phyloP scores from a whole-genome alignment of 371 early-diverging fungal species.

The Chytridiales sp. region DNA sequence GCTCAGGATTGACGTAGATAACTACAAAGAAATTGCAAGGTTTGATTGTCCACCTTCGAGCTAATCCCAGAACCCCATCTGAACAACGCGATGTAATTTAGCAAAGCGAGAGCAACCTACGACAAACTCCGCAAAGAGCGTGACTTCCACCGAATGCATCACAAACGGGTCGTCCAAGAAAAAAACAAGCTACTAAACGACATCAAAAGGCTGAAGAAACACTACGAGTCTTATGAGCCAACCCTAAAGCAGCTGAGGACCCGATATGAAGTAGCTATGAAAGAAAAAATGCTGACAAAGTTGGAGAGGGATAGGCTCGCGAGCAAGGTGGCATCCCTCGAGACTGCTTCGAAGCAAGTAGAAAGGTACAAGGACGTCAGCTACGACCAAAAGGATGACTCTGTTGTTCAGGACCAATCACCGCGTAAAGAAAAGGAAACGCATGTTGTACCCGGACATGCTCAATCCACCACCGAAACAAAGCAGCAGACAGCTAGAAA shows the following conservation, averaged over 20 bases:
- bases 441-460: neutral
- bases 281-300: constrained; percentile 54
- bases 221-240: constrained; percentile 48
- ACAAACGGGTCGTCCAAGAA: constrained; percentile 57
- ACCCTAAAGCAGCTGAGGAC: constrained; percentile 37
- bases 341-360: neutral
- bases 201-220: constrained; percentile 50
- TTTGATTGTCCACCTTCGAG: constrained; percentile 3
- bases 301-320: constrained; percentile 51
- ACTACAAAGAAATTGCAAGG: constrained; percentile 51
- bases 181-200: constrained; percentile 47
- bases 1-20: constrained; percentile 47
- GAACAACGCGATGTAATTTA: constrained; percentile 5
- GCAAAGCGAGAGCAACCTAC: constrained; percentile 51
- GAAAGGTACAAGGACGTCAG: neutral
- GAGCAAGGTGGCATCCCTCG: constrained; percentile 30
- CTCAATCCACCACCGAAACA: neutral
- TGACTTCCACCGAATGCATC: constrained; percentile 59
- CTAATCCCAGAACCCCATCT: neutral
- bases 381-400: neutral
- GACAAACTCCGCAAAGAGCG: constrained; percentile 54
- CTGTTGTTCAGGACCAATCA: too few species aligned
- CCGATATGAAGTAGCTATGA: constrained; percentile 54
- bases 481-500: neutral
- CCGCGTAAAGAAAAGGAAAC: neutral